These are phyloP conservation scores for Tillandsia leiboldiana DNA, from an alignment of 176 grass and related monocot genomes.

Conservation along the genomic window DNA sequence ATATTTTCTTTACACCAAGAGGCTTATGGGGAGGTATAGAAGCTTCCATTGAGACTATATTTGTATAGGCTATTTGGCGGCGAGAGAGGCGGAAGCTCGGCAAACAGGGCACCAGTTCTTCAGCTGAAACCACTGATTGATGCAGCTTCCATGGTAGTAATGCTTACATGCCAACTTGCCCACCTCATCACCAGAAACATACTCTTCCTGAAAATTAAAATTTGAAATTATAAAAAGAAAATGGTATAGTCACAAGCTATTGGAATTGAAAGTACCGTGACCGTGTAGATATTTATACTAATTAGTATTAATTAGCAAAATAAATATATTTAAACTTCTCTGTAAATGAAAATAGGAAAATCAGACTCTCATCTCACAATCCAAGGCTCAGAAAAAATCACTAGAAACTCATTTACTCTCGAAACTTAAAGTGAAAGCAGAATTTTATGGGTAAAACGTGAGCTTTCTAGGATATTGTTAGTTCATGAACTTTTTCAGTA, in stretches of 20 bases:
- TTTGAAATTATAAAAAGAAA: slow-evolving; percentile 4
- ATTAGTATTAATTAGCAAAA: background rate
- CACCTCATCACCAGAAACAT: slow-evolving; percentile 44
- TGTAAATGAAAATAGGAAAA: too few species aligned
- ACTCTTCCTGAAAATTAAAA: slow-evolving; percentile 67
- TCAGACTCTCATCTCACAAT: too few species aligned
- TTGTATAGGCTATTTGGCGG: slow-evolving; percentile 10
- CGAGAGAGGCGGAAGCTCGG: slow-evolving; percentile 47
- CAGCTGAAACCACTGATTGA: slow-evolving; percentile 77
- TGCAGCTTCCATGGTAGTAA: slow-evolving; percentile 68
- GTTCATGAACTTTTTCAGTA: too few species aligned
- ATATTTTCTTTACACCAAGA: background rate
- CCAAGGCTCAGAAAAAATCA: too few species aligned
- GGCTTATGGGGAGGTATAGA: background rate
- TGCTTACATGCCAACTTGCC: slow-evolving; percentile 62
- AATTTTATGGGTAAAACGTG: too few species aligned
- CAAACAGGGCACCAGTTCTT: slow-evolving; percentile 99
- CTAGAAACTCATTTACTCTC: too few species aligned
- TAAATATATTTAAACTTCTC: background rate
- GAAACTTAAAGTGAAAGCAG: too few species aligned
- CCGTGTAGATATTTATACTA: background rate
- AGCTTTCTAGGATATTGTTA: too few species aligned
- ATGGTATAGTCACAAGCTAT: background rate
- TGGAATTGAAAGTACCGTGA: too few species aligned
- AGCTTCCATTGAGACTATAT: background rate